Evolutionary conservation across 1,139 yeast species (phyloP), one percentile per base, ranked within the genome.

Genomic region (Arxiozyma bovina): DNA sequence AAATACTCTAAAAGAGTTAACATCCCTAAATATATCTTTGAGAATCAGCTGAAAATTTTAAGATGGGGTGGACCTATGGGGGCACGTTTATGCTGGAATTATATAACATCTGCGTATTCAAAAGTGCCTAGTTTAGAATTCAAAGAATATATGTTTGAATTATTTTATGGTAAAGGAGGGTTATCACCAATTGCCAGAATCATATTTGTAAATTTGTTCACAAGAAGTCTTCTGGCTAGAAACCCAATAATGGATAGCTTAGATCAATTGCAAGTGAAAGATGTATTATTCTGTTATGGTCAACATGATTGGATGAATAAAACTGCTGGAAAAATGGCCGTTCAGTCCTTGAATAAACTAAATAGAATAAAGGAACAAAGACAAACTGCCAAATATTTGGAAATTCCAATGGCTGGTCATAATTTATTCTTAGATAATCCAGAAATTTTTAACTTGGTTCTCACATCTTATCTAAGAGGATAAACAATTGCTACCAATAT

Each of bases 301-400:
- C 82, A 85, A 61, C 80, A 76, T 60, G 97, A 90, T 66, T 90
- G 91, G 78, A 89, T 89, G 96, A 87, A 87, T 64, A 73, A 79
- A 1, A 79, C 77, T 51, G 93, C 94, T 0, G 96, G 96, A 0
- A 60, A 58, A 23, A 63, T 71, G 15, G 76, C 77, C 50, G 60
- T 80, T 82, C 50, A 74, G 34, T 60, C 69, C 40, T 67, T 81
- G 53, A 69, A 74, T 50, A 55, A 63, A 42, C 15, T 30, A 8
- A 30, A 30, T 30, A 11, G 8, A 11, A 30, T 8, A 30, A 9
- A 11, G 15, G 34, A 57, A 56, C 7, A 50, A 54, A 41, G 53
- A 63, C 34, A 57, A 58, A 70, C 73, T 1, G 67, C 65, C 12
- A 64, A 63, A 8, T 82, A 78, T 56, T 70, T 68, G 22, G 71